Base-by-base conservation (phyloP, 495 filamentous ascomycete species). In the Trichocladium antarcticum region DNA sequence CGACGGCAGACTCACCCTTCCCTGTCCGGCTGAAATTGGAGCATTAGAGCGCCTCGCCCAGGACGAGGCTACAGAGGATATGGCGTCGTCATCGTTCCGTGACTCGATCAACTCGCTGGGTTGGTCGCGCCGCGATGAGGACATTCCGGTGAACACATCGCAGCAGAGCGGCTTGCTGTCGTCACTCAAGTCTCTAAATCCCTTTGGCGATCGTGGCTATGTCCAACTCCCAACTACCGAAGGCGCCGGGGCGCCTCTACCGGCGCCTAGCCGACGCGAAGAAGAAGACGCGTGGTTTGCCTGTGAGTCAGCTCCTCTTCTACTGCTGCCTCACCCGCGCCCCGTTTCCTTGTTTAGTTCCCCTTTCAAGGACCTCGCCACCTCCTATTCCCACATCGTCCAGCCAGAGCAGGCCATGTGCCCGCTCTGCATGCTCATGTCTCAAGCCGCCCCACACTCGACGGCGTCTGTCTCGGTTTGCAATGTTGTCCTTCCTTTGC, bases 241-340 rank as follows among this genome's bases (percentile, higher is more conserved):
- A 65, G 76, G 69, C 44, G 78, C 87, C 28, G 92, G 89, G 37
- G 87, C 90, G 50, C 88, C 88, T 32, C 70, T 95, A 21, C 90
- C 90, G 34, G 89, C 90, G 47, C 74, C 87, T 46, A 87, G 56
- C 60, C 78, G 92, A 55, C 77, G 89, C 48, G 88, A 95, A 54
- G 92, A 97, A 68, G 92, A 98, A 55, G 92, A 95, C 66, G 85
- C 80, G 42, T 96, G 85, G 79, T 89, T 98, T 77, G 85, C 85
- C 51, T 73, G 92, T 98, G 80, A 90, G 92, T 93, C 67, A 67
- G 57, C 43, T 41, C 42, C 43, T 46, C 35, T 42, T 57, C 55
- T 45, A 39, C 31, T 39, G 29, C 45, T 15, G 34, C 21, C 40
- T 42, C 44, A 38, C 48, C 53, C 55, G 43, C 3, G 24, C 50